These are phyloP conservation scores for Pseudogymnoascus sp. DNA, from an alignment of 2,329 filamentous ascomycete species.

Conservation along the genomic window DNA sequence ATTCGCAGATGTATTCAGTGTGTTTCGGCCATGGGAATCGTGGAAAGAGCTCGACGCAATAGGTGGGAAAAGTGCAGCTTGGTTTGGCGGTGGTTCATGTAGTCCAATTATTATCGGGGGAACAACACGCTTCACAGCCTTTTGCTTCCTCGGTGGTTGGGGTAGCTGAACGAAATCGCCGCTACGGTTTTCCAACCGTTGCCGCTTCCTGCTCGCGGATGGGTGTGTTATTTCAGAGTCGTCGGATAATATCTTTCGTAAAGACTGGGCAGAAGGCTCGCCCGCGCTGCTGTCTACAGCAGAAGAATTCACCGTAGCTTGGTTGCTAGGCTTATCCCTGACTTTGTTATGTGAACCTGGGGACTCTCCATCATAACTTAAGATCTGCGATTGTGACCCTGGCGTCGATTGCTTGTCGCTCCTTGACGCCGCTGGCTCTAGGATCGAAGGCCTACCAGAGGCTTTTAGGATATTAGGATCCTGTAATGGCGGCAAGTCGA, in stretches of 20 bases:
- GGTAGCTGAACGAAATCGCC: slow-evolving; percentile 58
- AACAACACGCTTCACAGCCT: slow-evolving; percentile 46
- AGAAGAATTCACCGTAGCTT: slow-evolving; percentile 10
- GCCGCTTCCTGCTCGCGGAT: slow-evolving; percentile 45
- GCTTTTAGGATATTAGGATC: slow-evolving; percentile 38
- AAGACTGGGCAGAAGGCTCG: slow-evolving; percentile 27
- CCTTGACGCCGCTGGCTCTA: slow-evolving; percentile 40
- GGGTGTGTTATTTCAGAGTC: slow-evolving; percentile 22
- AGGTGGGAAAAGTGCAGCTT: slow-evolving; percentile 53
- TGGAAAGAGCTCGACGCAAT: slow-evolving; percentile 52
- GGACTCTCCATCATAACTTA: slow-evolving; percentile 3
- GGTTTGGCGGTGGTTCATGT: slow-evolving; percentile 51
- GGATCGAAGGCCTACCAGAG: slow-evolving; percentile 37
- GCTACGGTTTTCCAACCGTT: slow-evolving; percentile 40
- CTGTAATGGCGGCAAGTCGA: slow-evolving; percentile 49
- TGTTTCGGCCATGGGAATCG: slow-evolving; percentile 37
- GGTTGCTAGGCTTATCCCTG: not conserved
- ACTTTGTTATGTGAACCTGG: slow-evolving; percentile 3
- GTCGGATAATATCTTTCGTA: slow-evolving; percentile 29
- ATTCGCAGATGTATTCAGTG: slow-evolving; percentile 23
- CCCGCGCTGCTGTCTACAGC: slow-evolving; percentile 23
- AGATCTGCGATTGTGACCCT: not conserved
- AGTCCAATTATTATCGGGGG: slow-evolving; percentile 60
- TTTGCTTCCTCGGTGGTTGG: slow-evolving; percentile 58
- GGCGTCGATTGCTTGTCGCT: not conserved